These are phyloP conservation scores for Talaromyces sp. DNA, from an alignment of 2,329 filamentous ascomycete genomes.

Conservation along the genomic window DNA sequence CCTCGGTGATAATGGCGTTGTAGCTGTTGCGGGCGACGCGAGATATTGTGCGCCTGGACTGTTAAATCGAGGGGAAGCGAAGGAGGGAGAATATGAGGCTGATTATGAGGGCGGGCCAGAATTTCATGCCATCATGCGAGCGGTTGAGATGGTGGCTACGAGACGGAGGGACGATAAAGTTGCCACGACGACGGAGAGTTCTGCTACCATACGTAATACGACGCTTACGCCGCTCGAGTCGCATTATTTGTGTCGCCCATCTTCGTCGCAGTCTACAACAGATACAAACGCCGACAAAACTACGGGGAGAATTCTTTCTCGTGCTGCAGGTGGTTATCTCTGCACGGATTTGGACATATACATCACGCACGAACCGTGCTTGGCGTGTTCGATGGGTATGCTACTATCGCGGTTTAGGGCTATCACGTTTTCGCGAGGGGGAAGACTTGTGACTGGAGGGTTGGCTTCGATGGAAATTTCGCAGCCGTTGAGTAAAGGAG, in stretches of 20 bases:
- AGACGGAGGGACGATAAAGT: constrained; percentile 33
- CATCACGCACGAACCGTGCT: constrained; percentile 89
- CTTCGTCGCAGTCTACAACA: background rate
- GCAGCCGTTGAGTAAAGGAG: background rate
- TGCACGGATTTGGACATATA: constrained; percentile 93
- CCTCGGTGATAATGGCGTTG: constrained; percentile 31
- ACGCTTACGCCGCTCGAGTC: constrained; percentile 43
- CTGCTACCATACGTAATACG: constrained; percentile 7
- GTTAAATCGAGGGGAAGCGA: background rate
- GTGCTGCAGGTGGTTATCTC: constrained; percentile 81
- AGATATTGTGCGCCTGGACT: constrained; percentile 30
- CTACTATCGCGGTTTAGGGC: constrained; percentile 88
- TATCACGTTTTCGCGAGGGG: constrained; percentile 63
- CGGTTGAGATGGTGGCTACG: constrained; percentile 40
- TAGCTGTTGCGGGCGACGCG: constrained; percentile 45
- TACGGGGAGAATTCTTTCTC: constrained; percentile 56
- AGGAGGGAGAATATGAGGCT: constrained; percentile 25
- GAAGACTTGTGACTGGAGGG: constrained; percentile 78
- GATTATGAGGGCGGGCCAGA: constrained; percentile 43
- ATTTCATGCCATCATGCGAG: constrained; percentile 47
- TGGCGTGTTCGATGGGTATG: constrained; percentile 96
- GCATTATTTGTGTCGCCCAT: constrained; percentile 44
- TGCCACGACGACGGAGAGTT: background rate
- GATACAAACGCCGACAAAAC: constrained; percentile 15
- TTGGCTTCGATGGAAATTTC: constrained; percentile 56